Base-by-base conservation (phyloP, 768 basidiomycete species). In the Termitomyces sp. region DNA sequence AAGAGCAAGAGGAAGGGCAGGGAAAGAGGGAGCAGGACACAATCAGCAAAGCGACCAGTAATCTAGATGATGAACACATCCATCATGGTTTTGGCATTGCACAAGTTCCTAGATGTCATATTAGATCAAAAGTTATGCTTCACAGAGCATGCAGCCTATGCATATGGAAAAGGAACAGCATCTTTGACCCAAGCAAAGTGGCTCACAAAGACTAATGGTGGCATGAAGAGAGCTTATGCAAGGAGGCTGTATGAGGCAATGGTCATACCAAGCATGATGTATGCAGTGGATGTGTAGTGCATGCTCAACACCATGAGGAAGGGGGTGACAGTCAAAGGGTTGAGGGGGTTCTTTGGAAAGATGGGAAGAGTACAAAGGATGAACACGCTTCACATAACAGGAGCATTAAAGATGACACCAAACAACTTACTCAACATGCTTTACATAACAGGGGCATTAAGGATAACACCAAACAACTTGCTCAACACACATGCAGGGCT, bases 241-340 rank as follows among this genome's bases (percentile, higher is more conserved):
- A 49, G 38, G 24, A 1, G n/a, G n/a, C 9, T 56, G n/a, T 40
- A 40, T 2, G 14, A 49, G 8, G 47, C 11, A 5, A 35, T 55
- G 16, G 36, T 55, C 1, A 32, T 20, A 4, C 54, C 54, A 16
- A 18, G 6, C 2, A 55, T 49, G 55, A 7, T 59, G 0, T 68
- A 69, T 24, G 57, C 55, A 7, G 60, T 59, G 5, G 66, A 69
- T 16, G 49, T 69, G 0, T 69, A 44, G 41, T 53, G 43, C 33
- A 40, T 14, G 5, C 11, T 36, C 4, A 35, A 30, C 2, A 3
- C n/a, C 3, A 22, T 10, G 26, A 9, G 2, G n/a, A 35, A 20
- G 2, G n/a, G 24, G 11, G 10, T 10, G 8, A 3, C 22, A 13
- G 40, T 30, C 9, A 54, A 40, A 10, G 26, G 28, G 40, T 24